Evolutionary conservation across 495 filamentous ascomycete species (phyloP).

Genomic region (Penicillium bialowiezense): DNA sequence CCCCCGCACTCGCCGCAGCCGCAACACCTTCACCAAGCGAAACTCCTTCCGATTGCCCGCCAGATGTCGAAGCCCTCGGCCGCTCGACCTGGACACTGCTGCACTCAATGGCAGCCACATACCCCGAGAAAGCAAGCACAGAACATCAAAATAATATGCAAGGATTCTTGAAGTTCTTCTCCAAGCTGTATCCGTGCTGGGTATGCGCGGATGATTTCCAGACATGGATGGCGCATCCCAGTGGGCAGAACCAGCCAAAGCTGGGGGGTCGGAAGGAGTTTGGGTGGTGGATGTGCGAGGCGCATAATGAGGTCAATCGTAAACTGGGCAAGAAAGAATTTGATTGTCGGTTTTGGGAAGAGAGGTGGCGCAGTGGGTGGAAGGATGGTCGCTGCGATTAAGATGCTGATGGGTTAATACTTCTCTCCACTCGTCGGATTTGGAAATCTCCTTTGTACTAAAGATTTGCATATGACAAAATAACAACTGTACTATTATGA

Average conservation of each 20-base stretch:
- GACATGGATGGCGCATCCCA: slow-evolving; percentile 67
- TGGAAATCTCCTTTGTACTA: slow-evolving; percentile 9
- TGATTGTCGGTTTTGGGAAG: slow-evolving; percentile 89
- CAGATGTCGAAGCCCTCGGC: slow-evolving; percentile 74
- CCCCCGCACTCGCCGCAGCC: slow-evolving; percentile 7
- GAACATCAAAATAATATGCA: slow-evolving; percentile 69
- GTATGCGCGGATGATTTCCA: slow-evolving; percentile 91
- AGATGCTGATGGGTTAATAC: slow-evolving; percentile 4
- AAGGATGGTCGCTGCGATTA: slow-evolving; percentile 71
- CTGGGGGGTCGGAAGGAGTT: slow-evolving; percentile 70
- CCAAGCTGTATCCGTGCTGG: slow-evolving; percentile 90
- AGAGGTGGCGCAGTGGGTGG: slow-evolving; percentile 93
- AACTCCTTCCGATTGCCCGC: slow-evolving; percentile 44
- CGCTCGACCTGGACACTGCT: slow-evolving; percentile 89
- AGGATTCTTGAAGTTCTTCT: slow-evolving; percentile 76
- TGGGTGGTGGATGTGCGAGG: slow-evolving; percentile 92
- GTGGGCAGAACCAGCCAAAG: slow-evolving; percentile 59
- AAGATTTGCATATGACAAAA: slow-evolving; percentile 6
- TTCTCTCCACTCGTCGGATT: slow-evolving; percentile 11
- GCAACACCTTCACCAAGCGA: slow-evolving; percentile 17
- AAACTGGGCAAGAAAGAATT: slow-evolving; percentile 91
- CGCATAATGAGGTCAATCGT: slow-evolving; percentile 95
- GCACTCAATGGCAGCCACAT: slow-evolving; percentile 84
- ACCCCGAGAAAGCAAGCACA: slow-evolving; percentile 65
- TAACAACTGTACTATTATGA: not conserved